These are phyloP conservation scores for Hygrocybe punicea DNA, from an alignment of 768 basidiomycete genomes.

Conservation along the genomic window DNA sequence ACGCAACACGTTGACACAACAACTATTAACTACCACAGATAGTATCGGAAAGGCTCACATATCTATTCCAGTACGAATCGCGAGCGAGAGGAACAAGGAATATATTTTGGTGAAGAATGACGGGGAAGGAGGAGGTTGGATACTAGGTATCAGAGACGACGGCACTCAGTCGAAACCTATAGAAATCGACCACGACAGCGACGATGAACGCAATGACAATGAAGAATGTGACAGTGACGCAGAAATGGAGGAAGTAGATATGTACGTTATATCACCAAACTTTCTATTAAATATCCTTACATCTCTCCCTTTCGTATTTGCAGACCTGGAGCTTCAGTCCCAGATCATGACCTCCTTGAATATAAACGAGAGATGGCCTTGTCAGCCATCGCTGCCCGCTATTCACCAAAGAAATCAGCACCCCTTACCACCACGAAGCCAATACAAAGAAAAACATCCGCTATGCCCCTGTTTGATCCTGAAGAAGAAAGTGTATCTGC, in stretches of 20 bases:
- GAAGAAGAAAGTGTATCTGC: conserved; percentile 39
- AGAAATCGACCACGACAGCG: conserved; percentile 67
- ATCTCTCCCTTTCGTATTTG: not conserved
- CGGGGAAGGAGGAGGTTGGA: conserved; percentile 86
- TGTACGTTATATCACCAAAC: conserved; percentile 45
- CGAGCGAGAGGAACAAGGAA: conserved; percentile 90
- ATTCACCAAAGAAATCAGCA: conserved; percentile 37
- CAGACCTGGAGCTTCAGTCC: conserved; percentile 34
- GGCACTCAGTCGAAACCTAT: conserved; percentile 86
- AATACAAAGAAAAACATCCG: conserved; percentile 33
- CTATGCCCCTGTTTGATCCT: conserved; percentile 51
- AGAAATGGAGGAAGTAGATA: conserved; percentile 80
- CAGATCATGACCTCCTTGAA: conserved; percentile 63
- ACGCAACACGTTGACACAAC: conserved; percentile 88
- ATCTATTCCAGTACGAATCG: conserved; percentile 88
- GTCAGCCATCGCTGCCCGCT: conserved; percentile 52
- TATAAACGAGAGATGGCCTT: conserved; percentile 62
- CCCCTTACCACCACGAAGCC: conserved; percentile 30
- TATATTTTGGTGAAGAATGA: conserved; percentile 95
- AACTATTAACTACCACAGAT: conserved; percentile 87
- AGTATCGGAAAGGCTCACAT: conserved; percentile 87
- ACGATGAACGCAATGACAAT: conserved; percentile 36
- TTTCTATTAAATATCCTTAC: not conserved
- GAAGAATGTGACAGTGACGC: conserved; percentile 42
- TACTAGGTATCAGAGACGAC: conserved; percentile 84